Evolutionary conservation across 73 alveolate genomes (phyloP).

Genomic region (Chromera velia): DNA sequence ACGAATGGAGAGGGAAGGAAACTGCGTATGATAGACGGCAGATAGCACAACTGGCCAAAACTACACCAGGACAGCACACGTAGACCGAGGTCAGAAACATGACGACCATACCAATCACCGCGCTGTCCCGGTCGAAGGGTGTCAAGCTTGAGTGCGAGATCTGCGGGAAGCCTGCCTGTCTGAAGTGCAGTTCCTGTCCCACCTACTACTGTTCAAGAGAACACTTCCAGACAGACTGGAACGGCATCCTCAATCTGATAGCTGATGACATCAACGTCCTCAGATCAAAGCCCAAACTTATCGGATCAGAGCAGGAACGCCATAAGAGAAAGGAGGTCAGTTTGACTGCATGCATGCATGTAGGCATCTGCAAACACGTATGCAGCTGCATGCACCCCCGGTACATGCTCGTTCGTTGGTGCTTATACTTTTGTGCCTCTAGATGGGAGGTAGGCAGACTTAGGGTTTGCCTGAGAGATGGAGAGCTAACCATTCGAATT

Average conservation of each 20-base stretch:
- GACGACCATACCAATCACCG: not conserved
- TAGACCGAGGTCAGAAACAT: not conserved
- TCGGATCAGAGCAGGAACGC: constrained; percentile 35
- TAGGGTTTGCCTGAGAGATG: not conserved
- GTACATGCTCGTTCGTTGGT: too few relatives aligned
- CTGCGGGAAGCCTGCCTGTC: not conserved
- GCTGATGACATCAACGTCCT: constrained; percentile 34
- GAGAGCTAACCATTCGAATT: not conserved
- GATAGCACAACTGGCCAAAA: too few relatives aligned
- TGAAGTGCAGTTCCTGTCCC: not conserved
- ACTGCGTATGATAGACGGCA: too few relatives aligned
- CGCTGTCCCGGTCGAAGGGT: not conserved
- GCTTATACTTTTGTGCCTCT: not conserved
- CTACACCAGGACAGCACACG: too few relatives aligned
- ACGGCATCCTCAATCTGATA: constrained; percentile 35
- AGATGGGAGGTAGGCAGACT: not conserved
- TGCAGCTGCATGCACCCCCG: too few relatives aligned
- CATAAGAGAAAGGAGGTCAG: constrained; percentile 17
- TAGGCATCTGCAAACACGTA: too few relatives aligned
- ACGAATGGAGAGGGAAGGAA: too few relatives aligned
- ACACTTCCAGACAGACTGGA: constrained; percentile 31
- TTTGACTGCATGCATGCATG: not conserved
- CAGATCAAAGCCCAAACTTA: constrained; percentile 29
- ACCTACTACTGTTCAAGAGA: constrained; percentile 1
- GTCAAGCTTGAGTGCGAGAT: not conserved